Base-by-base conservation (phyloP, 2,329 filamentous ascomycete genomes). In the Periconia sp. region DNA sequence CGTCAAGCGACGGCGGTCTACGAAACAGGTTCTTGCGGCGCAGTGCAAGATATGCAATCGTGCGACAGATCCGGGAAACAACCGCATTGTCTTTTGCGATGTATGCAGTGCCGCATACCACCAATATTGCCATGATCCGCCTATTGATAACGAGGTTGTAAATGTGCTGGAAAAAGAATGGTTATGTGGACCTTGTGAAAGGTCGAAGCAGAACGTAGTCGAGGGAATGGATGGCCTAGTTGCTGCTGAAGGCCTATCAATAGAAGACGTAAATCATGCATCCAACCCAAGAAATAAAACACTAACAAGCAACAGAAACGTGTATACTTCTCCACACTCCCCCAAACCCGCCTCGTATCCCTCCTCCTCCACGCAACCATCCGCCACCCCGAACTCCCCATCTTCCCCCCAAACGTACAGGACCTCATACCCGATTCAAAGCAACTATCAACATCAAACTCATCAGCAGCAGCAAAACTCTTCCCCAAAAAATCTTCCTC, bases 11-110 rank as follows among this genome's bases (percentile, higher is more conserved):
- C 85, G 85, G 69, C 79, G 83, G 50, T 83, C 80, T 16, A 78
- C 78, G 59, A 71, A 70, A 49, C 68, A 73, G 61, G 51, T 74
- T 69, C 52, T 81, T 69, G 72, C 67, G 68, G 48, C 81, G 11
- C 77, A 87, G 22, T 94, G 89, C 73, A 85, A 84, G 56, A 79
- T 82, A 51, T 95, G 89, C 70, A 80, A 84, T 39, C 78, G 89
- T 52, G 84, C 87, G 8, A 81, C 87, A 52, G 89, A 86, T 59
- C 85, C 87, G 3, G 67, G 76, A n/a, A 83, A 75, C 55, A 94
- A 94, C 70, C 82, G 85, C 71, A 92, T 95, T 63, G 88, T 94
- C 3, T 90, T 92, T 68, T 95, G 89, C 72, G 88, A 92, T 69
- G 84, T 84, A 12, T 95, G 89, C 73, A 88, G 89, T 64, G 77